A percentile compares a stretch with the other conserved stretches of the same genome.
These are phyloP conservation scores for Fusarium robinianum DNA, from an alignment of 2,329 filamentous ascomycete genomes.

Conservation along the genomic window DNA sequence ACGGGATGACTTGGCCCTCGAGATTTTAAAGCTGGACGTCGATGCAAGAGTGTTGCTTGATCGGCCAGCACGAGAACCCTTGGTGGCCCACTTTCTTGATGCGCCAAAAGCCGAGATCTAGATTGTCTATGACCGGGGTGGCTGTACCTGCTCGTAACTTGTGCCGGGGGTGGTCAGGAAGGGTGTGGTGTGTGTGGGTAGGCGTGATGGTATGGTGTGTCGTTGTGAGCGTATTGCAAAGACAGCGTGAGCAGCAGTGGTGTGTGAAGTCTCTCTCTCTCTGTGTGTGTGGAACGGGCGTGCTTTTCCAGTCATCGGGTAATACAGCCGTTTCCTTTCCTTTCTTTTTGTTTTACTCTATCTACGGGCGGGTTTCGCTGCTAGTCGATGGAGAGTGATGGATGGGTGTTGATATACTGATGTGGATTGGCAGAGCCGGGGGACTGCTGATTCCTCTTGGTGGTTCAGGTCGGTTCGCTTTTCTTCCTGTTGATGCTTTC, in stretches of 20 bases:
- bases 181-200: constrained; percentile 9
- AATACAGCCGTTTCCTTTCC: constrained; percentile 25
- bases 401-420: constrained; percentile 13
- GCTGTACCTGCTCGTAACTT: too few species aligned
- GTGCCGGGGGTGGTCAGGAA: too few species aligned
- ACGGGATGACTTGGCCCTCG: background rate
- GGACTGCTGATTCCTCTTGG: constrained; percentile 23
- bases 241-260: too few species aligned
- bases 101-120: constrained; percentile 14
- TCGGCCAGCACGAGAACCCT: constrained; percentile 19
- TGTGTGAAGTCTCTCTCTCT: too few species aligned
- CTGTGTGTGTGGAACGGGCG: constrained; percentile 16
- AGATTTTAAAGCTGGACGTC: constrained; percentile 11
- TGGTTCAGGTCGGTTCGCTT: constrained; percentile 21
- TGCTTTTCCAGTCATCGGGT: constrained; percentile 18
- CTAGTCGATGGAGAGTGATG: constrained; percentile 15
- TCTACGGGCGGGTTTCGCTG: constrained; percentile 13
- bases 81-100: constrained; percentile 27
- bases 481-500: constrained; percentile 21
- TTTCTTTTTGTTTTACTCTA: constrained; percentile 23
- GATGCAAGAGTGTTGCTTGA: constrained; percentile 12
- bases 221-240: constrained; percentile 6
- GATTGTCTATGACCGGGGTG: constrained; percentile 15
- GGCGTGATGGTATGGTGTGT: constrained; percentile 15
- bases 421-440: constrained; percentile 10